Conservation (phyloP, 2,329 filamentous ascomycete species). For the Epichloe gansuensis region DNA sequence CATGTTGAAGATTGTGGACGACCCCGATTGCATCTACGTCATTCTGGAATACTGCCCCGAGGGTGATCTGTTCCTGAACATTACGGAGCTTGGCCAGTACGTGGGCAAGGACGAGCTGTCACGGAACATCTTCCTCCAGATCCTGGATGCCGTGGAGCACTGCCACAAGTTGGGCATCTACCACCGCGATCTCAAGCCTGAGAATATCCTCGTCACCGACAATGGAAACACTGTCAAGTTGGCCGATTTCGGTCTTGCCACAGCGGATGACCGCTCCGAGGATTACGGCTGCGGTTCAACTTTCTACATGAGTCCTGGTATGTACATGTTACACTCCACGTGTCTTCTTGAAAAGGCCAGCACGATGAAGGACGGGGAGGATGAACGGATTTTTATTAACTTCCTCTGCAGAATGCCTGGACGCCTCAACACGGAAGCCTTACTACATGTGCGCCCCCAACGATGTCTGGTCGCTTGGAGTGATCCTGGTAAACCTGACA, state of each 20-base stretch:
- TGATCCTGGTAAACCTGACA: slow-evolving; percentile 93
- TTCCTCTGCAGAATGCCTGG: slow-evolving; percentile 61
- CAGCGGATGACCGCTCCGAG: slow-evolving; percentile 67
- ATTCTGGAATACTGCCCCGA: slow-evolving; percentile 95
- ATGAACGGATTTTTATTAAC: slow-evolving; percentile 9
- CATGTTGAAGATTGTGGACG: slow-evolving; percentile 86
- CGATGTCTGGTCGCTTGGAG: slow-evolving; percentile 96
- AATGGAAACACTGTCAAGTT: slow-evolving; percentile 84
- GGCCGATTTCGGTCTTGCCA: slow-evolving; percentile 94
- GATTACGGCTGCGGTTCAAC: slow-evolving; percentile 98
- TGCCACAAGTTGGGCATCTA: slow-evolving; percentile 92
- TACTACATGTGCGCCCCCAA: slow-evolving; percentile 90
- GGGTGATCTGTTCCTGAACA: slow-evolving; percentile 93
- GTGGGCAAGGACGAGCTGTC: slow-evolving; percentile 83
- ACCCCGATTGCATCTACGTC: slow-evolving; percentile 85
- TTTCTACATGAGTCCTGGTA: slow-evolving; percentile 99
- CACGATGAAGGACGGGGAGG: neutral
- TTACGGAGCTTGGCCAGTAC: slow-evolving; percentile 89
- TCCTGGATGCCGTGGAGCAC: slow-evolving; percentile 90
- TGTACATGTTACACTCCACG: slow-evolving; percentile 17
- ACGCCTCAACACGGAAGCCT: slow-evolving; percentile 60
- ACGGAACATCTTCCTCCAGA: slow-evolving; percentile 82
- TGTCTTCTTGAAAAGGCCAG: no score
- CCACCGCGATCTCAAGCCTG: slow-evolving; percentile 94
- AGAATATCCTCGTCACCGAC: slow-evolving; percentile 91